A percentile compares a stretch with the other conserved stretches of the same genome.
Conservation (phyloP, 768 basidiomycete genomes). For the Cystoderma amianthinum region DNA sequence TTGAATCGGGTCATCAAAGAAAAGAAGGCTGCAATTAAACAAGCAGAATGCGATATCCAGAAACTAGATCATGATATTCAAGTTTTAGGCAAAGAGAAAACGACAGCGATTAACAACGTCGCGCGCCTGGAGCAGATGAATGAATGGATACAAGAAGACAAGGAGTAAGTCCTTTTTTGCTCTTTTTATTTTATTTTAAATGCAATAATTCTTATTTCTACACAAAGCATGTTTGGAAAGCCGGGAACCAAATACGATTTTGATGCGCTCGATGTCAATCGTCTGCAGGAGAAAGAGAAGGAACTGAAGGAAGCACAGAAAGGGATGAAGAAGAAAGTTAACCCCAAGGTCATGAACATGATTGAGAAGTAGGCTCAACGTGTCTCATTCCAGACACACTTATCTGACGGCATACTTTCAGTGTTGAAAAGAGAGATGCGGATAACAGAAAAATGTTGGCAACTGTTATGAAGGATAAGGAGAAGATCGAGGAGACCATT, state of each 20-base stretch:
- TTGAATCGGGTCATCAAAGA: constrained; percentile 78
- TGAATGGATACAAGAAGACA: constrained; percentile 87
- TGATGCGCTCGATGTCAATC: constrained; percentile 47
- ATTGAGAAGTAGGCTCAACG: constrained; percentile 73
- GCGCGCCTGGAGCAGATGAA: constrained; percentile 72
- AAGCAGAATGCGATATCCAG: constrained; percentile 60
- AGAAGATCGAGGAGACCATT: constrained; percentile 93
- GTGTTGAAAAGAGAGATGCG: constrained; percentile 90
- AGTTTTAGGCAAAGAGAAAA: constrained; percentile 57
- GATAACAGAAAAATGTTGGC: constrained; percentile 83
- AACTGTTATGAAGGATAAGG: constrained; percentile 86
- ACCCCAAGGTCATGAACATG: constrained; percentile 93
- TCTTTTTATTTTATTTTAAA: no score
- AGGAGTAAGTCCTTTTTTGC: constrained; percentile 52
- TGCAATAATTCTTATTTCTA: no score
- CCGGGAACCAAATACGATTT: constrained; percentile 81
- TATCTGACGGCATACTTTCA: constrained; percentile 19
- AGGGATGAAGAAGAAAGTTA: constrained; percentile 92
- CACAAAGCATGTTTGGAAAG: constrained; percentile 88
- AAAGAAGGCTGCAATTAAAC: constrained; percentile 64
- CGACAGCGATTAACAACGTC: constrained; percentile 41
- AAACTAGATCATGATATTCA: constrained; percentile 67
- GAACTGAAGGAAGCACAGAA: constrained; percentile 77
- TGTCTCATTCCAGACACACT: not conserved
- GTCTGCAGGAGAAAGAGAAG: constrained; percentile 54